Base-by-base conservation (phyloP, 2,329 filamentous ascomycete species). In the Phialocephala subalpina region DNA sequence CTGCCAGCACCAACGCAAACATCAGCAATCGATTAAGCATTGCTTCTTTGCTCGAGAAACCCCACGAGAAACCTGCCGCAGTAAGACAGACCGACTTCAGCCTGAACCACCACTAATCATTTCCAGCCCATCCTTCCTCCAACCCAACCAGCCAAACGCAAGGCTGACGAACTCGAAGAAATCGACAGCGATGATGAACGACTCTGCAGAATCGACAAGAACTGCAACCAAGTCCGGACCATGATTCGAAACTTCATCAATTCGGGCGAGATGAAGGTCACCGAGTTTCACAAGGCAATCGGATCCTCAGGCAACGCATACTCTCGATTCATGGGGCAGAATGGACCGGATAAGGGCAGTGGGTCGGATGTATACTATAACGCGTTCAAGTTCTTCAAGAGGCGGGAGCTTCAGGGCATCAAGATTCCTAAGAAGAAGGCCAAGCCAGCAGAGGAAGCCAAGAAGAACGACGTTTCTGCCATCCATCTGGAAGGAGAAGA, bases 401-500 rank as follows among this genome's bases (percentile, higher is more conserved):
- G 81, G 70, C 78, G 83, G 35, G 82, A 87, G 71, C 70, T 82
- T 36, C 77, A 80, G 35, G 84, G 83, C 1, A 73, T 85, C 27
- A 78, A 80, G 45, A 74, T 75, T 76, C 42, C 57, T 8, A 75
- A 70, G 63, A 76, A 76, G 70, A 78, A 79, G 64, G 70, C 75
- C 40, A 80, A 80, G 70, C 76, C 78, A 33, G 70, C 73, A 56
- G 66, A 60, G n/a, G 67, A 64, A 47, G 70, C 67, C 53, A 57
- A 59, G 8, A 64, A 42, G 38, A 75, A 80, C 20, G 71, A 63
- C 42, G 55, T 65, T 2, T 49, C 55, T 38, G 76, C 69, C 18
- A 74, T 87, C 33, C 60, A 73, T 7, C 78, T 89, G 0, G 76
- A 78, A 0, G 82, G 83, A 16, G 86, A 89, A 74, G 80, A 80